Evolutionary conservation across 73 alveolate species (phyloP).

Genomic region (Tetrahymena borealis): DNA sequence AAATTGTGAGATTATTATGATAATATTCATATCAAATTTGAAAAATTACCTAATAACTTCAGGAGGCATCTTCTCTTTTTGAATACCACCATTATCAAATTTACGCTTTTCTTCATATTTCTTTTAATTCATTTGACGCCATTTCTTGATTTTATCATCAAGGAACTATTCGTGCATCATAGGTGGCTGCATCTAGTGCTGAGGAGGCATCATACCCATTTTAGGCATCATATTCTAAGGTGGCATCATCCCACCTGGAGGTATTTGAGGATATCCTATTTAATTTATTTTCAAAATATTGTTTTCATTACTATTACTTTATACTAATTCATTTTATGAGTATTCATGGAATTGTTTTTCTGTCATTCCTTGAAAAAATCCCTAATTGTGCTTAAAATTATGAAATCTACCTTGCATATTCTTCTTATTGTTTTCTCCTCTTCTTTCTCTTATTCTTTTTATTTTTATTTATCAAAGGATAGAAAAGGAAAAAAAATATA

Average conservation of each 20-base stretch:
- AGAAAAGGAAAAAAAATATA: background rate
- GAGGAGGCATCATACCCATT: slow-evolving; percentile 4
- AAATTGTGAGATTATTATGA: background rate
- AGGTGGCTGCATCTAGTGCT: background rate
- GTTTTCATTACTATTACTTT: background rate
- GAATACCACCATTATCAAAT: slow-evolving; percentile 67
- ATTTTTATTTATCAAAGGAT: background rate
- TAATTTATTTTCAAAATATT: background rate
- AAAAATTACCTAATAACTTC: slow-evolving; percentile 60
- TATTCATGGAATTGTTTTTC: too few relatives aligned
- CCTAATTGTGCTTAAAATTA: background rate
- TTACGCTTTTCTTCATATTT: slow-evolving; percentile 72
- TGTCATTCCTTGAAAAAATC: background rate
- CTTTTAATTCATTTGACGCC: slow-evolving; percentile 65
- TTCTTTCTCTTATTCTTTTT: background rate
- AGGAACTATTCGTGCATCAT: slow-evolving; percentile 37
- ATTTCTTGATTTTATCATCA: slow-evolving; percentile 61
- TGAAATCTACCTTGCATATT: slow-evolving; percentile 1
- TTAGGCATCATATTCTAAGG: background rate
- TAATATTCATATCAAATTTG: background rate
- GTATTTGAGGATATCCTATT: background rate
- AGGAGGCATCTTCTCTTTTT: slow-evolving; percentile 74
- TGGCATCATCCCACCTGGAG: slow-evolving; percentile 2
- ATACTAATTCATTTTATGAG: background rate
- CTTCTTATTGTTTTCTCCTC: background rate